Percentiles rank a stretch among this genome's conserved stretches.
These are phyloP conservation scores for Coemansia sp. DNA, from an alignment of 192 early-diverging fungal species.

Conservation along the genomic window DNA sequence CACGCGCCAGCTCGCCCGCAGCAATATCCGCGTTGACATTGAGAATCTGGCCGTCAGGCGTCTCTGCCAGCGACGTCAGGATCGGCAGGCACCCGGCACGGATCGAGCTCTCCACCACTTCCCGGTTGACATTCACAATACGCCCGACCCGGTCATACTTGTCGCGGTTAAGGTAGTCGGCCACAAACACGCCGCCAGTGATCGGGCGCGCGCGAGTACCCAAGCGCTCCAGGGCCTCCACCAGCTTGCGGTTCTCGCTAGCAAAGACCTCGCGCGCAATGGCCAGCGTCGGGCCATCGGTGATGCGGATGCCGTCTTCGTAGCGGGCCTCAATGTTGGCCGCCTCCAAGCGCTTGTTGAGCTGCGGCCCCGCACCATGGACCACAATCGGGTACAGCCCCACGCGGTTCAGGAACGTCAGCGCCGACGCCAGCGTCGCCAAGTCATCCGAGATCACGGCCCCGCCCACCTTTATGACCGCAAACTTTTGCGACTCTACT, in stretches of 20 bases:
- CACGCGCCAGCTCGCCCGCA: constrained; percentile 92
- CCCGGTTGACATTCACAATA: constrained; percentile 86
- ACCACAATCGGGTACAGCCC: constrained; percentile 98
- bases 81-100: constrained; percentile 93
- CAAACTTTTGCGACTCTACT: constrained; percentile 98
- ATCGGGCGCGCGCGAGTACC: constrained; percentile 96
- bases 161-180: constrained; percentile 92
- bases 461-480: constrained; percentile 98
- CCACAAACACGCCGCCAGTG: constrained; percentile 90
- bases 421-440: constrained; percentile 86
- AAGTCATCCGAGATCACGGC: constrained; percentile 95
- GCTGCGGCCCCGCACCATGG: constrained; percentile 96
- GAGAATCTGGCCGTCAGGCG: constrained; percentile 90
- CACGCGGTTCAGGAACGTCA: constrained; percentile 95
- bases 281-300: constrained; percentile 84
- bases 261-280: constrained; percentile 94
- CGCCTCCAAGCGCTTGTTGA: constrained; percentile 84
- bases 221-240: constrained; percentile 91
- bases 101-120: constrained; percentile 87
- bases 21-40: constrained; percentile 99
- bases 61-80: constrained; percentile 92
- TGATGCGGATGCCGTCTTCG: constrained; percentile 95
- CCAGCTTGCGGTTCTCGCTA: constrained; percentile 93
- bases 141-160: constrained; percentile 93
- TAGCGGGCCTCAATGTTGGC: constrained; percentile 97